Percentiles rank a stretch among this genome's conserved stretches.
Evolutionary conservation across 441 rosid species (phyloP).

Genomic region (Aquilaria agallochum): DNA sequence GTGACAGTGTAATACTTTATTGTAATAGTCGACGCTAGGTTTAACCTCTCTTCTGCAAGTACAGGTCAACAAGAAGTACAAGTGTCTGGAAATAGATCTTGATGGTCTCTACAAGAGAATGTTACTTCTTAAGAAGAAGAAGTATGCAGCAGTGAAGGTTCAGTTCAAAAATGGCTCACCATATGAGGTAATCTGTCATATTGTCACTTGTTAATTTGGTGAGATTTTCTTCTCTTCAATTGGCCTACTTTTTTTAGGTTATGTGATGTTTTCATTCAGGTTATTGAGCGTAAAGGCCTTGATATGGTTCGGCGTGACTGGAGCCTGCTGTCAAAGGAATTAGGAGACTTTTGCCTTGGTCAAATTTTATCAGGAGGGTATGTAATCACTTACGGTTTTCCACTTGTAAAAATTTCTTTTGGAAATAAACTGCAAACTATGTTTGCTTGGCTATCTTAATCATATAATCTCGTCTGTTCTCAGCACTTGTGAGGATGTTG

Average conservation of each 20-base stretch:
- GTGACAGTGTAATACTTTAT: constrained; percentile 6
- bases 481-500: constrained; percentile 96
- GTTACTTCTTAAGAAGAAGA: constrained; percentile 96
- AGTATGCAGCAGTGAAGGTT: constrained; percentile 96
- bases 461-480: constrained; percentile 18
- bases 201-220: constrained; percentile 1
- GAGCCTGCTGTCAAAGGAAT: constrained; percentile 94
- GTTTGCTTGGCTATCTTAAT: constrained; percentile 10
- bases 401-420: background rate
- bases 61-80: constrained; percentile 94
- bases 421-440: constrained; percentile 7
- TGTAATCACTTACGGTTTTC: constrained; percentile 13
- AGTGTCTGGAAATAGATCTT: constrained; percentile 86
- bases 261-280: constrained; percentile 43
- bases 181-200: constrained; percentile 51
- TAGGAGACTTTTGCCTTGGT: constrained; percentile 81
- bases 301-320: constrained; percentile 99
- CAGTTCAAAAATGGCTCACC: constrained; percentile 70
- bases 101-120: constrained; percentile 96
- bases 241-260: constrained; percentile 9
- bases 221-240: no score
- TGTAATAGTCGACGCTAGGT: constrained; percentile 10
- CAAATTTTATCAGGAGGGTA: constrained; percentile 94
- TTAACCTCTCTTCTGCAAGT: constrained; percentile 20
- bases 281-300: constrained; percentile 95